These are phyloP conservation scores for Corrigiola litoralis DNA, from an alignment of 179 eudicot genomes.

Conservation along the genomic window DNA sequence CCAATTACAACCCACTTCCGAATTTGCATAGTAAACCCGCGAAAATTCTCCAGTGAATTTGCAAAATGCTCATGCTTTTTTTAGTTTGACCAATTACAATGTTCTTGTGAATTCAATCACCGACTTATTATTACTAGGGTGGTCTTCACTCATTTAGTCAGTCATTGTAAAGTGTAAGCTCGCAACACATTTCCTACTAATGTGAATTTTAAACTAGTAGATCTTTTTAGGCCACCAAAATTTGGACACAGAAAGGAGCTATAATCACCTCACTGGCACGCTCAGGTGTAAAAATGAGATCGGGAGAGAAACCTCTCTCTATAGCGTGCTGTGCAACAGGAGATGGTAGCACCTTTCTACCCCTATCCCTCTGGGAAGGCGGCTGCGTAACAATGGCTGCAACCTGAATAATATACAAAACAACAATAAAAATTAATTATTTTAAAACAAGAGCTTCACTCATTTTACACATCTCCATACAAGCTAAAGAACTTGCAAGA, in stretches of 20 bases:
- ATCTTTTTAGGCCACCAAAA: neutral
- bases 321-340: constrained; percentile 89
- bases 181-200: neutral
- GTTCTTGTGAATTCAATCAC: neutral
- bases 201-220: neutral
- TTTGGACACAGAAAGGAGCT: neutral
- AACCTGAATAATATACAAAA: constrained; percentile 45
- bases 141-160: neutral
- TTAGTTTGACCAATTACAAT: neutral
- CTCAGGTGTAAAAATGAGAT: constrained; percentile 76
- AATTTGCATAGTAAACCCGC: no score
- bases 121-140: neutral
- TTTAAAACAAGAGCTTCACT: neutral
- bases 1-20: neutral
- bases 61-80: neutral
- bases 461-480: neutral
- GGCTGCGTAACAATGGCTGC: constrained; percentile 94
- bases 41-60: no score
- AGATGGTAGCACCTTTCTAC: constrained; percentile 75
- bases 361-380: constrained; percentile 70
- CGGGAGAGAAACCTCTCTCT: constrained; percentile 73
- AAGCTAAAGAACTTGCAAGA: neutral
- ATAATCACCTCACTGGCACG: constrained; percentile 72
- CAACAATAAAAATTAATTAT: no score
- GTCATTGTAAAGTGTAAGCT: neutral